Evolutionary conservation across 768 basidiomycete species (phyloP), one percentile per base, ranked within the genome.

Genomic region (Tubosaeta brunneosetosa): DNA sequence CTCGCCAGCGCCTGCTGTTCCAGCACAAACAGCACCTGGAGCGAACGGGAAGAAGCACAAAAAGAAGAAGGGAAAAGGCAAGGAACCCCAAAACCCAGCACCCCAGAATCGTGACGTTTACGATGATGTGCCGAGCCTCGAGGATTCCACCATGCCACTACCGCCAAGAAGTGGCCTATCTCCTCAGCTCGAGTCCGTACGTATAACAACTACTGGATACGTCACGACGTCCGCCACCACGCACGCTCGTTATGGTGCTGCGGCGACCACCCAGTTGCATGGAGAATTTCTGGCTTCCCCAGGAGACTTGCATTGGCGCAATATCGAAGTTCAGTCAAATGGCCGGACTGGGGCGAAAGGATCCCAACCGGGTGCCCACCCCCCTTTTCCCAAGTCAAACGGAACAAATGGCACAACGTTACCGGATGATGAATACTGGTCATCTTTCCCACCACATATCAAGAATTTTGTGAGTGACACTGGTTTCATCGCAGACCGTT

Each of bases 401-500:
- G 68, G 62, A 44, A 22, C 51, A 19, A 60, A 55, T 40, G 60
- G 59, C 9, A 44, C 56, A 16, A 43, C 50, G 47, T 43, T 69
- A 14, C 71, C 75, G 45, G 83, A 83, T 56, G 82, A 85, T 57
- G 82, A 82, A 44, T 86, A 86, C 63, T 85, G 85, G 86, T 77
- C 81, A 44, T 77, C 80, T 36, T 75, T 88, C 42, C 85, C 86
- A 34, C 76, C 80, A 22, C 82, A 86, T 60, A 77, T 86, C 54
- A 78, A 83, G 62, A 82, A 78, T 56, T 87, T 87, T 66, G 84
- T 88, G 65, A 74, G 82, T 56, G 61, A 51, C 59, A 67, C 66
- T 59, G 61, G 55, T 60, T 61, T 33, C 47, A 41, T 42, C 44
- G 47, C 14, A 22, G 62, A 52, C 56, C 57, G 56, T 65, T 17